A percentile compares a stretch with the other conserved stretches of the same genome.
phyloP scores from a whole-genome alignment of 208 protist genomes.

The Leishmania turanica region DNA sequence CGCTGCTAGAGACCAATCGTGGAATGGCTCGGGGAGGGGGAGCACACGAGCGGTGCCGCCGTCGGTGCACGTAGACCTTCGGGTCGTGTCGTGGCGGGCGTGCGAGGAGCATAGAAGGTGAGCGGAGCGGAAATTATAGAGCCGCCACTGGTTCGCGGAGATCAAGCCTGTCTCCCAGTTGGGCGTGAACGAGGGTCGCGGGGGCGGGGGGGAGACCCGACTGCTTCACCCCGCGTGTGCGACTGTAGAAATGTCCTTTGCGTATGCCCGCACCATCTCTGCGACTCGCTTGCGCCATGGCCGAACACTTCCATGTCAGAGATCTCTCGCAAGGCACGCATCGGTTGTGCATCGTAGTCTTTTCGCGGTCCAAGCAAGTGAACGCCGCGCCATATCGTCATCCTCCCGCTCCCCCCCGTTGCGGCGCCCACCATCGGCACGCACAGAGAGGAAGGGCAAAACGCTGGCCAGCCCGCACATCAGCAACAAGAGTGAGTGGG shows the following conservation, averaged over 20 bases:
- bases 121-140: background rate
- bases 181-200: background rate
- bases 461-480: background rate
- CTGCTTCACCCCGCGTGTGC: too few species aligned
- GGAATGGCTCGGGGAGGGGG: background rate
- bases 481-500: too few species aligned
- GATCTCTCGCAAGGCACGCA: background rate
- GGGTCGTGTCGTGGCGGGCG: too few species aligned
- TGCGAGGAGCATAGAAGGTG: background rate
- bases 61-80: background rate
- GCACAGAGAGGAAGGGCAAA: background rate
- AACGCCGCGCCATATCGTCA: background rate
- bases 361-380: background rate
- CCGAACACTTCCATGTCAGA: background rate
- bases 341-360: background rate
- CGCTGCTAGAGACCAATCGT: background rate
- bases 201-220: background rate
- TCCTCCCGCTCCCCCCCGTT: background rate
- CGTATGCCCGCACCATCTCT: background rate
- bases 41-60: background rate
- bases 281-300: background rate
- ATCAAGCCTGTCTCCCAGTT: background rate
- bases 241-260: background rate
- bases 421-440: background rate
- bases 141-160: too few species aligned